These are phyloP conservation scores for Penicillium herquei DNA, from an alignment of 495 filamentous ascomycete species.

Conservation along the genomic window DNA sequence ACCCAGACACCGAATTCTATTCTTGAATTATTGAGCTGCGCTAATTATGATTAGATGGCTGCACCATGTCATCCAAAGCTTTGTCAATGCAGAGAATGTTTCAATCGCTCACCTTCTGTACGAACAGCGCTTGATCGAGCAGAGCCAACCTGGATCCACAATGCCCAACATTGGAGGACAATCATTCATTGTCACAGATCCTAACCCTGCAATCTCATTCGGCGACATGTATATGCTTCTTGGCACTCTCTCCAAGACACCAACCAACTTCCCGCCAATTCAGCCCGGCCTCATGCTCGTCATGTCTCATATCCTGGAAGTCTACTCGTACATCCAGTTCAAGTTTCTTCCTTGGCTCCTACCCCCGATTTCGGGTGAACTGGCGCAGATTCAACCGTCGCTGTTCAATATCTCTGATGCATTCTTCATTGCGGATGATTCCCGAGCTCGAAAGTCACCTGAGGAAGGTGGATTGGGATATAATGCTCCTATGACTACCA, in stretches of 20 bases:
- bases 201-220: conserved; percentile 36
- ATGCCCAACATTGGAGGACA: conserved; percentile 39
- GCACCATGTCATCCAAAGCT: conserved; percentile 49
- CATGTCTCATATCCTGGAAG: conserved; percentile 48
- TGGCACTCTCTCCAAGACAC: conserved; percentile 29
- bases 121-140: conserved; percentile 52
- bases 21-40: background rate
- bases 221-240: conserved; percentile 36
- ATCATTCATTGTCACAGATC: conserved; percentile 42
- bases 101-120: conserved; percentile 59
- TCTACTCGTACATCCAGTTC: conserved; percentile 46
- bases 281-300: conserved; percentile 36
- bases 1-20: background rate
- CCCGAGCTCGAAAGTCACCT: conserved; percentile 38
- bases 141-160: conserved; percentile 37
- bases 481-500: conserved; percentile 45
- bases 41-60: conserved; percentile 44
- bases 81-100: conserved; percentile 57
- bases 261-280: conserved; percentile 28
- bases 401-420: conserved; percentile 51
- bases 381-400: conserved; percentile 52
- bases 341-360: conserved; percentile 42
- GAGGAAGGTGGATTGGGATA: conserved; percentile 53
- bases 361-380: conserved; percentile 38
- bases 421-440: conserved; percentile 49